These are phyloP conservation scores for Coemansia guatemalensis DNA, from an alignment of 192 early-diverging fungal genomes.

Conservation along the genomic window DNA sequence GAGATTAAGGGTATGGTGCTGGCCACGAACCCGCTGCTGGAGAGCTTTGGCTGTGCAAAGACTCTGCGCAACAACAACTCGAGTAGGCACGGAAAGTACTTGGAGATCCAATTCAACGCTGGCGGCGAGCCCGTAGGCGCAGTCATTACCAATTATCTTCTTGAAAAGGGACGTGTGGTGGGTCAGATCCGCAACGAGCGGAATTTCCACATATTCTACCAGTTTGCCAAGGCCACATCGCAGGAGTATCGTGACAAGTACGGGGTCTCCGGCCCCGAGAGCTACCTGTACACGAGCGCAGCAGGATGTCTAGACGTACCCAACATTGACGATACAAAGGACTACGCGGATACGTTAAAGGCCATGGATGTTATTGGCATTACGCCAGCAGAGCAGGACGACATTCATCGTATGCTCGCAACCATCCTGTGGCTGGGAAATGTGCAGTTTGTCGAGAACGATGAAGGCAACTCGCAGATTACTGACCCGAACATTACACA, in stretches of 20 bases:
- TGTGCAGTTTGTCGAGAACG: conserved; percentile 82
- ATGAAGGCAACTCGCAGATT: conserved; percentile 68
- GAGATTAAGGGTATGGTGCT: conserved; percentile 98
- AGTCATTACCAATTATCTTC: conserved; percentile 95
- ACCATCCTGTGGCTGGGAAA: conserved; percentile 97
- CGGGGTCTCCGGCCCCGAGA: conserved; percentile 76
- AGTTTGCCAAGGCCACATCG: conserved; percentile 79
- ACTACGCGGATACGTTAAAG: conserved; percentile 83
- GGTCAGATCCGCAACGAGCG: conserved; percentile 91
- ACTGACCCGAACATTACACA: conserved; percentile 62
- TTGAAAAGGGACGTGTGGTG: conserved; percentile 97
- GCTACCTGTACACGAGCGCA: conserved; percentile 70
- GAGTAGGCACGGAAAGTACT: conserved; percentile 97
- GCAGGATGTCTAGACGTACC: conserved; percentile 82
- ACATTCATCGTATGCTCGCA: conserved; percentile 89
- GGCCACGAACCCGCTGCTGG: conserved; percentile 97
- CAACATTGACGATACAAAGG: conserved; percentile 88
- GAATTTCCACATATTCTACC: conserved; percentile 98
- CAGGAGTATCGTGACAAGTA: conserved; percentile 64
- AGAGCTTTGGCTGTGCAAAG: conserved; percentile 99
- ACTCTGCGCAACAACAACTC: conserved; percentile 99
- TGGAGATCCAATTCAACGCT: conserved; percentile 95
- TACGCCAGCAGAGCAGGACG: conserved; percentile 71
- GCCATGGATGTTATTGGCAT: conserved; percentile 96
- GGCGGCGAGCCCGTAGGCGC: conserved; percentile 95